Evolutionary conservation across 306 rosid genomes (phyloP), one percentile per base, ranked within the genome.

Genomic region (Chamaecrista fasciculata): DNA sequence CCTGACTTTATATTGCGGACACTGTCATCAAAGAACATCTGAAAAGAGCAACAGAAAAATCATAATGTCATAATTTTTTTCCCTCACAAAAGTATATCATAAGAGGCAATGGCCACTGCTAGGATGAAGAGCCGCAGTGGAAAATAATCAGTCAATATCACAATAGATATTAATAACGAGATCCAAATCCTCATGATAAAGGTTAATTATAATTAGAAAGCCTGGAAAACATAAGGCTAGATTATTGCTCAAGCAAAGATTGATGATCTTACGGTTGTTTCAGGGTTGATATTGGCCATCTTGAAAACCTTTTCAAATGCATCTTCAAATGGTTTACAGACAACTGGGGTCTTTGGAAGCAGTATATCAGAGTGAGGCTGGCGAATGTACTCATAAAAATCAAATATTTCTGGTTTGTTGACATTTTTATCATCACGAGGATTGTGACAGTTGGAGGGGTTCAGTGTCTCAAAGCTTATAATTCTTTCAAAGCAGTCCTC

Each of bases 1-100:
- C 87, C 97, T 3, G 85, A 75, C 74, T 66, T 33, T 58, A 93
- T 28, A 73, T 93, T 93, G 40, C 84, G 94, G 59, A 82, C 0
- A 67, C 87, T 90, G 49, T 93, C 96, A 40, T 90, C 98, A 9
- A 93, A 93, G 81, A 93, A 93, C 78, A 93, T 33, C 98, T 93
- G 83, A 20, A 66, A 39, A 67, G 46, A 9, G 33, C 60, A 39
- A 29, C 12, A 33, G 44, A 6, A 51, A 37, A 49, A 8, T 4
- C 4, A 16, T n/a, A 20, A 43, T 60, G 31, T 18, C 47, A 47
- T n/a, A n/a, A n/a, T n/a, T n/a, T 23, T 34, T 62, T 47, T 70
- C 55, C 3, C 50, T 18, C n/a, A n/a, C n/a, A 44, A 33, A 21
- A 64, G 18, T 2, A 34, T 31, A 16, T 18, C 26, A 11, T 11